These are phyloP conservation scores for Oxytropis ochrocephala DNA, from an alignment of 306 rosid genomes.

Conservation along the genomic window DNA sequence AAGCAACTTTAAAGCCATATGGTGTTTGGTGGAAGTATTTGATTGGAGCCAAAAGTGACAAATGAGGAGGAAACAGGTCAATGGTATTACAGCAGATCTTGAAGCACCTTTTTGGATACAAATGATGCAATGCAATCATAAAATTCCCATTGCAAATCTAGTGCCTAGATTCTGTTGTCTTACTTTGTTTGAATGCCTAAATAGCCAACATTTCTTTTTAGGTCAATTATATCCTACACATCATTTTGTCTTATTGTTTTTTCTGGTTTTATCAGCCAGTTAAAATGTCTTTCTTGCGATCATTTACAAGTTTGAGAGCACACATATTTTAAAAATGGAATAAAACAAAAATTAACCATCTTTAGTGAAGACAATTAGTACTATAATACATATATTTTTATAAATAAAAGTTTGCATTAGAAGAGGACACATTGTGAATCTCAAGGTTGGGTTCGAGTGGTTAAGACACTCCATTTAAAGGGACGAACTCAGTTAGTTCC, in stretches of 20 bases:
- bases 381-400: too few species aligned
- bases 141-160: slow-evolving; percentile 17
- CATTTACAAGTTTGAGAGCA: not conserved
- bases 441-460: too few species aligned
- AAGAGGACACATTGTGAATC: too few species aligned
- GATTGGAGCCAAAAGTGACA: not conserved
- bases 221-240: slow-evolving; percentile 21
- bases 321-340: not conserved
- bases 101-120: not conserved
- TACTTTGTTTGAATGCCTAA: slow-evolving; percentile 3
- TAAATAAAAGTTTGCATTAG: too few species aligned
- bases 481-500: too few species aligned
- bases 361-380: not conserved
- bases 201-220: not conserved
- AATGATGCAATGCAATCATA: slow-evolving; percentile 13
- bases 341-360: not conserved
- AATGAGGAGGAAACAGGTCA: slow-evolving; percentile 1
- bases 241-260: slow-evolving; percentile 24
- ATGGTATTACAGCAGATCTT: not conserved
- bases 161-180: slow-evolving; percentile 22
- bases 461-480: too few species aligned
- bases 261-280: not conserved
- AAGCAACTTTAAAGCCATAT: not conserved
- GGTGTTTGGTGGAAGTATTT: not conserved
- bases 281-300: slow-evolving; percentile 11